Evolutionary conservation across 1,139 yeast genomes (phyloP), one percentile per base, ranked within the genome.

Genomic region (Candida dubliniensis): DNA sequence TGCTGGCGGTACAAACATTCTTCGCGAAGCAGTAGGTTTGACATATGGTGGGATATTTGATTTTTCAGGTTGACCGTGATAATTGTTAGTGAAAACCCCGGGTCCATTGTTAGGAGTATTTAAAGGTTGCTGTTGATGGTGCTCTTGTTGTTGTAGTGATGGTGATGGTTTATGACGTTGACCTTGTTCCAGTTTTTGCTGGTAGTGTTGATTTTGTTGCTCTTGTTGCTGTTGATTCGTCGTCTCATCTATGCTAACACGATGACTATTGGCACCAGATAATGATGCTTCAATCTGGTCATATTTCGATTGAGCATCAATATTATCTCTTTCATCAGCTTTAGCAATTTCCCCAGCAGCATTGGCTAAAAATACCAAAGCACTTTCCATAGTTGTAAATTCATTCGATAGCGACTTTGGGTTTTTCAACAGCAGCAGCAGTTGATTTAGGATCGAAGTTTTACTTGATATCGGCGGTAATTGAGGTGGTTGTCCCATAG

Each of bases 261-360:
- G 40, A 18, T 41, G 41, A 24, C 49, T 48, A n/a, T 41, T 41
- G 6, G 41, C 46, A 15, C 42, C 36, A 4, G 23, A 18, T 18
- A 18, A 18, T 18, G 23, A 18, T 18, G 58, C 58, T 47, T 71
- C 84, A 26, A 65, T 67, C 60, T 62, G 79, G 57, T 69, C 77
- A 62, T 69, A 84, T 60, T 69, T 76, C 43, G 74, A 73, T 46
- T 76, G 66, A 1, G 87, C 95, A 60, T 84, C 87, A 29, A 84
- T 79, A 34, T 84, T 71, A 56, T 84, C 87, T 49, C 85, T 66
- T 47, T 74, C 82, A 54, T 81, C 87, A 2, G 84, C 84, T 47
- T 77, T 73, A 4, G 90, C 87, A 25, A 84, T 81, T 4, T 79
- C 74, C 0, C 90, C 91, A 0, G 91, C 91, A 0, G 89, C 87